Evolutionary conservation across 2,329 filamentous ascomycete genomes (phyloP), one percentile per base, ranked within the genome.

Genomic region (Talaromyces sp.): DNA sequence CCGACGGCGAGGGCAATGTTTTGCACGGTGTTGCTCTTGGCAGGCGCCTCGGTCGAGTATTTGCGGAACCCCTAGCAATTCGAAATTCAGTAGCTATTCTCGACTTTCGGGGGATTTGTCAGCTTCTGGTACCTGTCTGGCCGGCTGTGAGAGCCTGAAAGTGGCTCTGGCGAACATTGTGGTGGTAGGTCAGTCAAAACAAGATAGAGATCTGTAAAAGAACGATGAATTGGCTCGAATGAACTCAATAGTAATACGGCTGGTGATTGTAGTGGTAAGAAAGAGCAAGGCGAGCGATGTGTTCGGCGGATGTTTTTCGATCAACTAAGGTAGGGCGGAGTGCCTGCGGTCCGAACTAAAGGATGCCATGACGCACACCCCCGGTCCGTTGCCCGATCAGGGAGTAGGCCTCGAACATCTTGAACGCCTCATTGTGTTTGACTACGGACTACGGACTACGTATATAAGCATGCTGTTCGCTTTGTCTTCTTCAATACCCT

Each of bases 141-240:
- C 76, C 68, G 88, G 87, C 79, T 86, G 85, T 60, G 83, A 83
- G 69, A 82, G 83, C 73, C 87, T 84, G 73, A 89, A 82, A 67
- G 82, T 80, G 70, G 86, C 82, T 81, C 88, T 82, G 66, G 88
- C 82, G 72, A 91, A 88, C 87, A 91, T 89, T 68, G 73, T 85
- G 71, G 65, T 12, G 12, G 25, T 50, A 12, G 25, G 25, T n/a
- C 16, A 14, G n/a, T 54, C 18, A 16, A 14, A 37, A 35, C 16
- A 54, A 21, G 2, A 23, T 14, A 8, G 31, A 54, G 3, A 16
- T 12, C 1, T 7, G 12, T 12, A 14, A 54, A 54, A 23, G 50
- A 54, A 14, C 23, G 31, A 54, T 37, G 48, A 21, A 21, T 54
- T 21, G 31, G 5, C 7, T 54, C 50, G 31, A 54, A 66, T 61